Conservation (phyloP, 805 yeast species). For the Tetrapisispora taiwanensis region DNA sequence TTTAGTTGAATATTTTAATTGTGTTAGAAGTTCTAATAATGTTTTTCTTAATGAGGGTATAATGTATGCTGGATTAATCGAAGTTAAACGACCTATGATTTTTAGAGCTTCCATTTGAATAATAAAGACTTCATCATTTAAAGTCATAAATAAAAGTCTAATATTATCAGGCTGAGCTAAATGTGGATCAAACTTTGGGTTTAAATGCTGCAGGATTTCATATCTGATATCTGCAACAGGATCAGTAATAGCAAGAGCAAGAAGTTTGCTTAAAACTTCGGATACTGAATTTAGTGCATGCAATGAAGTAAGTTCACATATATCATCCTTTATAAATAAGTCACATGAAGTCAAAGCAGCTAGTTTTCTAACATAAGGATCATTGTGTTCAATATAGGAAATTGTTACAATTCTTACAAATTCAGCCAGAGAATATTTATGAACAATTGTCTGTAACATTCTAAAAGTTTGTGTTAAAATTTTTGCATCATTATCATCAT, state of each 20-base stretch:
- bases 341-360: slow-evolving; percentile 80
- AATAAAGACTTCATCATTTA: slow-evolving; percentile 82
- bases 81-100: slow-evolving; percentile 73
- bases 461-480: slow-evolving; percentile 68
- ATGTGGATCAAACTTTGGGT: slow-evolving; percentile 77
- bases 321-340: slow-evolving; percentile 67
- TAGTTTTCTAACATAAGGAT: slow-evolving; percentile 66
- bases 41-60: slow-evolving; percentile 87
- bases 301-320: slow-evolving; percentile 73
- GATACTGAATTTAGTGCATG: slow-evolving; percentile 75
- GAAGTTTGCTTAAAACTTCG: slow-evolving; percentile 69
- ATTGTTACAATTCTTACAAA: slow-evolving; percentile 79
- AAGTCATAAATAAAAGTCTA: slow-evolving; percentile 70
- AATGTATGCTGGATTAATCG: slow-evolving; percentile 88
- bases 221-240: slow-evolving; percentile 77
- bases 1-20: slow-evolving; percentile 70
- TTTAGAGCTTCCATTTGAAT: slow-evolving; percentile 70
- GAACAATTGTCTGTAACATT: slow-evolving; percentile 65
- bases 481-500: slow-evolving; percentile 38
- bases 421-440: slow-evolving; percentile 70
- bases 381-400: slow-evolving; percentile 73
- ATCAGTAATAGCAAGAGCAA: slow-evolving; percentile 81
- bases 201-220: slow-evolving; percentile 65
- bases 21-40: slow-evolving; percentile 73
- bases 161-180: slow-evolving; percentile 90